Evolutionary conservation across 73 alveolate genomes (phyloP), one percentile per base, ranked within the genome.

Genomic region (Urostyla sp.): DNA sequence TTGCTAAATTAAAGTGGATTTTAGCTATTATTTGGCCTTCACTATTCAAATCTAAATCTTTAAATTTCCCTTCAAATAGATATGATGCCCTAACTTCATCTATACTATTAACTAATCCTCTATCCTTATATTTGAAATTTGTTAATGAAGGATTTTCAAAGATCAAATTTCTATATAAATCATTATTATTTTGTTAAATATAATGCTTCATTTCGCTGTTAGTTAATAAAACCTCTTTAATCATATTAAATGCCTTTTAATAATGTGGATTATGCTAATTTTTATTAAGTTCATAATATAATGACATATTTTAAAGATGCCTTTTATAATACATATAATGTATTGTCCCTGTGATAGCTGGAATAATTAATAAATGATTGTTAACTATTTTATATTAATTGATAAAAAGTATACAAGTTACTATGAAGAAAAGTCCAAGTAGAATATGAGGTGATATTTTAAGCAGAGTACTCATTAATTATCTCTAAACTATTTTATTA

Each of bases 311-410:
- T 23, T 28, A 23, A 24, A 59, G 4, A 59, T 59, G 76, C 7
- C 76, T 23, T 11, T 59, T 59, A 52, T 35, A 4, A 59, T 59
- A 59, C 76, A 59, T 59, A 52, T 55, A 59, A n/a, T 59, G 34
- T 28, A 59, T 3, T 32, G 32, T 55, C 6, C 57, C 76, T 11
- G 76, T 59, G 4, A 36, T 21, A 32, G 37, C n/a, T 59, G 76
- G 76, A 3, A 59, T 59, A 6, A 21, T 52, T 7, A 59, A 20
- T 34, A 59, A 59, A 59, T 59, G 76, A 34, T 55, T 59, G 18
- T 59, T 32, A 28, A 31, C 76, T 59, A 32, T 11, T 32, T 18
- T 4, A 31, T 13, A 4, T 4, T 13, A 30, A 59, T 28, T 13
- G 16, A 59, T 8, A 32, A 30, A 6, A 11, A 59, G 5, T 8